Evolutionary conservation across 805 yeast species (phyloP).

Genomic region (Ogataea haglerorum): DNA sequence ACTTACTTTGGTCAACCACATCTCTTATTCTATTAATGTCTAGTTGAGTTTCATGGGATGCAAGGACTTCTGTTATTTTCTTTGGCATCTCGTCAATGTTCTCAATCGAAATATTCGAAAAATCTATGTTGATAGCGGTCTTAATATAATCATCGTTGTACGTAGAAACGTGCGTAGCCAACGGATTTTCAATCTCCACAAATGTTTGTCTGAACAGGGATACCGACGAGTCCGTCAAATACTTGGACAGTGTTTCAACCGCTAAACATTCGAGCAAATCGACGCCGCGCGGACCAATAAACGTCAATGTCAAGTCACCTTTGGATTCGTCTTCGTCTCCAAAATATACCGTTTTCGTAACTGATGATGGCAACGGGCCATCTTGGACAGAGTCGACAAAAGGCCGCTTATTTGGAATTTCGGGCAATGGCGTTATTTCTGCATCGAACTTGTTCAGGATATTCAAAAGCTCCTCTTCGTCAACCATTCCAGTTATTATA

Average conservation of each 20-base stretch:
- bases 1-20: constrained; percentile 59
- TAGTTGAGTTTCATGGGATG: constrained; percentile 50
- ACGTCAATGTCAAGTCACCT: constrained; percentile 70
- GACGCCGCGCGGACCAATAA: constrained; percentile 74
- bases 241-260: constrained; percentile 63
- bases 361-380: constrained; percentile 37
- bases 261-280: constrained; percentile 61
- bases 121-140: constrained; percentile 52
- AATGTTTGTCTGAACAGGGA: constrained; percentile 68
- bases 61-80: constrained; percentile 48
- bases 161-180: constrained; percentile 66
- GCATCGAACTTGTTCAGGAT: constrained; percentile 61
- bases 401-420: constrained; percentile 53
- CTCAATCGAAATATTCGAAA: constrained; percentile 76
- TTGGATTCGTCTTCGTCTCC: constrained; percentile 87
- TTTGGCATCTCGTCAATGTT: constrained; percentile 51
- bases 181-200: constrained; percentile 79
- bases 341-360: constrained; percentile 58
- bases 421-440: constrained; percentile 44
- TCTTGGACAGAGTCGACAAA: constrained; percentile 67
- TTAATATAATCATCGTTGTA: constrained; percentile 72
- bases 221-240: constrained; percentile 73
- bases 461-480: constrained; percentile 64
- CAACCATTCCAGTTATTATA: constrained; percentile 81
- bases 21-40: constrained; percentile 67